Conservation (phyloP, 192 early-diverging fungal genomes). For the Umbelopsis sp. region DNA sequence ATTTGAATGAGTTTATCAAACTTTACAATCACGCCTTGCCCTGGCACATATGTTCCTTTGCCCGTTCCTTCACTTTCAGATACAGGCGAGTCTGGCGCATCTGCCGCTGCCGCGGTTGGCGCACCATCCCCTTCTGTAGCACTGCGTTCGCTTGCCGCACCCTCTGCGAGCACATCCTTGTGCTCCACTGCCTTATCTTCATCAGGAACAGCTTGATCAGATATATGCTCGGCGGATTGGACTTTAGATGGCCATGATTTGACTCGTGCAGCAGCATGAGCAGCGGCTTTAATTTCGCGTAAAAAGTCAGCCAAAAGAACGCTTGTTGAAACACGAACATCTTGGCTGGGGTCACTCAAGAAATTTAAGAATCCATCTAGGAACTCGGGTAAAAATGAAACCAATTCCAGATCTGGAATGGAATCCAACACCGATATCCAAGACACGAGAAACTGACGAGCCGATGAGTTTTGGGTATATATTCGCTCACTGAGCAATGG, state of each 20-base stretch:
- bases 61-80: constrained; percentile 50
- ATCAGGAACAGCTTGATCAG: neutral
- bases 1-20: constrained; percentile 86
- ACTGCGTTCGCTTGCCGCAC: no score
- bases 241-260: neutral
- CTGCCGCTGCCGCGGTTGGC: neutral
- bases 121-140: neutral
- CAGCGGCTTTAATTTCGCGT: constrained; percentile 80
- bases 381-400: constrained; percentile 91
- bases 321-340: constrained; percentile 84
- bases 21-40: constrained; percentile 79
- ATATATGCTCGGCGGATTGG: neutral
- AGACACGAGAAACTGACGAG: constrained; percentile 90
- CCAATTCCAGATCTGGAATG: constrained; percentile 92
- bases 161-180: neutral
- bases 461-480: constrained; percentile 86
- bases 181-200: constrained; percentile 4
- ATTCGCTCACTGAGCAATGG: constrained; percentile 92
- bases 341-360: constrained; percentile 86
- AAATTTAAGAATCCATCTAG: constrained; percentile 90
- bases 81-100: neutral
- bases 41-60: constrained; percentile 69
- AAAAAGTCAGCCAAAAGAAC: constrained; percentile 88
- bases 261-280: constrained; percentile 6
- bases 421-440: constrained; percentile 94